Conservation (phyloP, 495 filamentous ascomycete species). For the Terfezia boudieri region DNA sequence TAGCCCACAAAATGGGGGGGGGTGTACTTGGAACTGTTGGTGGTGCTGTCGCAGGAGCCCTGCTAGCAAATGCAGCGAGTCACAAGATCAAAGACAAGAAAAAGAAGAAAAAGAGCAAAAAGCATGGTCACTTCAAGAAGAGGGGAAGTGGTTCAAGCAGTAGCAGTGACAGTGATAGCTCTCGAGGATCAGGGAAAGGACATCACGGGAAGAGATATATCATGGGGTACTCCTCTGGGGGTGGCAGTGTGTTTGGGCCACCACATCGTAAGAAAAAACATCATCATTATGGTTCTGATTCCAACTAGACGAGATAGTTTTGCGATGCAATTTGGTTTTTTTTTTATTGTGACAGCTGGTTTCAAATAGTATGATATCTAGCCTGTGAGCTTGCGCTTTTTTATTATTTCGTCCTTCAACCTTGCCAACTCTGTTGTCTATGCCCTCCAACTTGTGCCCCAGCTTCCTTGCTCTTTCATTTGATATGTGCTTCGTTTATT, state of each 20-base stretch:
- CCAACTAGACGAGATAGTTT: too few species aligned
- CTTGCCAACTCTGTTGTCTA: too few species aligned
- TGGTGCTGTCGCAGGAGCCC: constrained; percentile 26
- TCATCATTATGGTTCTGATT: too few species aligned
- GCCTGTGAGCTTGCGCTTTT: too few species aligned
- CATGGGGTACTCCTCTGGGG: not conserved
- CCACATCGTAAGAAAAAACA: not conserved
- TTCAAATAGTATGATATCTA: too few species aligned
- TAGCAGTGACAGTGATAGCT: not conserved
- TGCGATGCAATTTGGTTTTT: too few species aligned
- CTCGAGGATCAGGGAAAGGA: not conserved
- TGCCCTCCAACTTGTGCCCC: too few species aligned
- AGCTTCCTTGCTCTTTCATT: too few species aligned
- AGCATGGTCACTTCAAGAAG: not conserved
- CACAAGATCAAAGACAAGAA: constrained; percentile 9
- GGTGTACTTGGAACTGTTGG: constrained; percentile 23
- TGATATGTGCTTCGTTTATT: too few species aligned
- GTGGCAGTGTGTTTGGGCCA: not conserved
- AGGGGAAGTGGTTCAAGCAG: not conserved
- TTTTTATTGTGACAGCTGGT: too few species aligned
- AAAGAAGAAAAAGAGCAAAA: constrained; percentile 19
- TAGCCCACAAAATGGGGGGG: constrained; percentile 26
- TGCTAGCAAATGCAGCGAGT: constrained; percentile 22
- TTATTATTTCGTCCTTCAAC: too few species aligned
- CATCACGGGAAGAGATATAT: not conserved